Evolutionary conservation across 2,329 filamentous ascomycete genomes (phyloP).

Genomic region (Botrytis fragariae): DNA sequence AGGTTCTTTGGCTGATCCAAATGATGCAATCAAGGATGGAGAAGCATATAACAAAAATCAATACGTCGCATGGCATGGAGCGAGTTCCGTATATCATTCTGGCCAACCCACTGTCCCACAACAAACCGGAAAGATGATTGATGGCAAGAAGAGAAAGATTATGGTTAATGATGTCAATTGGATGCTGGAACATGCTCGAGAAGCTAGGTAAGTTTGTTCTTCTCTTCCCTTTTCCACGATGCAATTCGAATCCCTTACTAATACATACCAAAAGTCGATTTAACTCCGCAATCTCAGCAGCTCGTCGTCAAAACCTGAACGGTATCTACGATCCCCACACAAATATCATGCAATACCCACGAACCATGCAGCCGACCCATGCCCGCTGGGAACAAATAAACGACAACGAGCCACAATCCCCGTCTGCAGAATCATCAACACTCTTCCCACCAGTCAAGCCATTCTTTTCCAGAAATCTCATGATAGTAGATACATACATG

Average conservation of each 20-base stretch:
- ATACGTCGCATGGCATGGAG: constrained; percentile 97
- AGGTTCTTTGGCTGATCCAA: constrained; percentile 87
- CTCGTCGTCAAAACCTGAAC: constrained; percentile 61
- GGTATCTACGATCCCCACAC: constrained; percentile 95
- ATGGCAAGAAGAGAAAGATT: constrained; percentile 79
- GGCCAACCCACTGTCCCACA: constrained; percentile 73
- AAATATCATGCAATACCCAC: constrained; percentile 84
- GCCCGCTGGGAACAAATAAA: constrained; percentile 75
- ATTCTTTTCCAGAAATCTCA: constrained; percentile 58
- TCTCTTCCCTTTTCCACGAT: background rate
- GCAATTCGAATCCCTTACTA: constrained; percentile 19
- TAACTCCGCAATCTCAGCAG: constrained; percentile 70
- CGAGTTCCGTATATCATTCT: constrained; percentile 92
- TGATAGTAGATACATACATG: constrained; percentile 60
- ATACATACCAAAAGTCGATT: constrained; percentile 60
- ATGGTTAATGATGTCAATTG: constrained; percentile 92
- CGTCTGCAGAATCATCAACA: constrained; percentile 32
- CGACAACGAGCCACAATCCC: constrained; percentile 32
- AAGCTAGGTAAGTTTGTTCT: constrained; percentile 67
- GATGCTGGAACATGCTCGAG: constrained; percentile 91
- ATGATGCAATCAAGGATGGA: constrained; percentile 74
- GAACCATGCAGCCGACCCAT: constrained; percentile 84
- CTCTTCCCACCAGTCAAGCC: constrained; percentile 55
- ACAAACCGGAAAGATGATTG: constrained; percentile 68
- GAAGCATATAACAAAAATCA: constrained; percentile 98